Evolutionary conservation across 2,329 filamentous ascomycete genomes (phyloP).

Genomic region (Periconia sp.): DNA sequence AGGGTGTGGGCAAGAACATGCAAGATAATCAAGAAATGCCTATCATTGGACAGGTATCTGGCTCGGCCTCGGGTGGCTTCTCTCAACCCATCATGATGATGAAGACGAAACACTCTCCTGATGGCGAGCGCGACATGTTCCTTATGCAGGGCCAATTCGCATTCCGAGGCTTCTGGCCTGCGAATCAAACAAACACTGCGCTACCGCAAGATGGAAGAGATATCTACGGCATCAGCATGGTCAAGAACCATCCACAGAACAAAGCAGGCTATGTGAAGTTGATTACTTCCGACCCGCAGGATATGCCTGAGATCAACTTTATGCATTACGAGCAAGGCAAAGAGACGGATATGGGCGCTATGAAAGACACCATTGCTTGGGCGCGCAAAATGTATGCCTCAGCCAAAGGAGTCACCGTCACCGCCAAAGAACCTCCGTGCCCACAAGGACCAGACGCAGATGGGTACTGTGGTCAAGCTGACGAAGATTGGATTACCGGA

Average conservation of each 20-base stretch:
- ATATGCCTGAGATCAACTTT: constrained; percentile 62
- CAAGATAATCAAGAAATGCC: constrained; percentile 61
- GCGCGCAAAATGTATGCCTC: constrained; percentile 56
- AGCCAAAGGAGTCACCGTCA: constrained; percentile 38
- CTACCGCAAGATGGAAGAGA: constrained; percentile 17
- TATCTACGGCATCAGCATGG: constrained; percentile 42
- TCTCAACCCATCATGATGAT: constrained; percentile 24
- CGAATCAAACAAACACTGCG: constrained; percentile 23
- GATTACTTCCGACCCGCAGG: constrained; percentile 63
- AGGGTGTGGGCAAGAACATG: constrained; percentile 64
- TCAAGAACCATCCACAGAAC: constrained; percentile 69
- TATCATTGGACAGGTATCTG: constrained; percentile 43
- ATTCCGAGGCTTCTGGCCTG: constrained; percentile 32
- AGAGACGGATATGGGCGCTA: constrained; percentile 49
- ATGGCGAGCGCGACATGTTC: constrained; percentile 33
- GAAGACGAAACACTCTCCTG: constrained; percentile 22
- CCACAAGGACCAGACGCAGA: constrained; percentile 46
- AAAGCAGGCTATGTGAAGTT: constrained; percentile 65
- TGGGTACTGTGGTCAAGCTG: constrained; percentile 32
- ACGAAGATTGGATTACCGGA: constrained; percentile 36
- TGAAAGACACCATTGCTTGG: constrained; percentile 62
- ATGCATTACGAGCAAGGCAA: constrained; percentile 44
- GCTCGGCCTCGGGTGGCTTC: constrained; percentile 14
- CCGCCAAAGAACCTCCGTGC: constrained; percentile 51
- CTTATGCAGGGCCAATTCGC: constrained; percentile 27